Percentiles rank a stretch among this genome's conserved stretches.
phyloP scores from a whole-genome alignment of 1,284 basidiomycete species.

The Naganishia sp. region DNA sequence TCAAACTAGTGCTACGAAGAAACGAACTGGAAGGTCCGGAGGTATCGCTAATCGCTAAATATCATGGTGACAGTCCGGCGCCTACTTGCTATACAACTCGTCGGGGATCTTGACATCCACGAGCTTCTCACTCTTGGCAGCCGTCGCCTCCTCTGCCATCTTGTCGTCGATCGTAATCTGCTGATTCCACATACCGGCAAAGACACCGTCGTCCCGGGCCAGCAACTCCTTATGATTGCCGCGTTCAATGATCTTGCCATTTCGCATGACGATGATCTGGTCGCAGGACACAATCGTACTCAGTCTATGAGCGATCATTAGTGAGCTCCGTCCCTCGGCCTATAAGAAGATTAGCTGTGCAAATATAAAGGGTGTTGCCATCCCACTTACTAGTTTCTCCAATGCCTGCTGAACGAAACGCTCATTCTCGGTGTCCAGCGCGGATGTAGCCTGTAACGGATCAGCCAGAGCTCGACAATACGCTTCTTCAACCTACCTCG shows the following conservation, averaged over 20 bases:
- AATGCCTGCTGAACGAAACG: conserved; percentile 80
- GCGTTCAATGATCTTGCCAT: conserved; percentile 65
- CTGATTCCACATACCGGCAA: conserved; percentile 79
- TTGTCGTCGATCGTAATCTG: conserved; percentile 56
- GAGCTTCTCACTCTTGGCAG: conserved; percentile 2
- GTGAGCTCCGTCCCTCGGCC: conserved; percentile 64
- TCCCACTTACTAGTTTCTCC: conserved; percentile 61
- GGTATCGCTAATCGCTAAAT: no score
- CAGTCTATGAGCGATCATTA: conserved; percentile 75
- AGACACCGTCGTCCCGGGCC: conserved; percentile 67
- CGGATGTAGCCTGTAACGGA: conserved; percentile 45
- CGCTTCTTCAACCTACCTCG: conserved; percentile 63
- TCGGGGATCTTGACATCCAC: conserved; percentile 13
- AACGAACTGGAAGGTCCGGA: no score
- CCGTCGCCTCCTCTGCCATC: conserved; percentile 29
- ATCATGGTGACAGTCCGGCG: no score
- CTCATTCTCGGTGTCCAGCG: conserved; percentile 79
- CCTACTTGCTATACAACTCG: conserved; percentile 8
- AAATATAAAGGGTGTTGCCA: not conserved
- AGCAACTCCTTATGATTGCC: conserved; percentile 74
- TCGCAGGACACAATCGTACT: conserved; percentile 76
- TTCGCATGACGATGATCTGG: conserved; percentile 54
- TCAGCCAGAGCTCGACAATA: conserved; percentile 46
- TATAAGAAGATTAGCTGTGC: conserved; percentile 16
- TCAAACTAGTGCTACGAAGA: no score